Percentiles rank a stretch among this genome's conserved stretches.
Conservation (phyloP, 495 filamentous ascomycete genomes). For the Talaromyces adpressus region DNA sequence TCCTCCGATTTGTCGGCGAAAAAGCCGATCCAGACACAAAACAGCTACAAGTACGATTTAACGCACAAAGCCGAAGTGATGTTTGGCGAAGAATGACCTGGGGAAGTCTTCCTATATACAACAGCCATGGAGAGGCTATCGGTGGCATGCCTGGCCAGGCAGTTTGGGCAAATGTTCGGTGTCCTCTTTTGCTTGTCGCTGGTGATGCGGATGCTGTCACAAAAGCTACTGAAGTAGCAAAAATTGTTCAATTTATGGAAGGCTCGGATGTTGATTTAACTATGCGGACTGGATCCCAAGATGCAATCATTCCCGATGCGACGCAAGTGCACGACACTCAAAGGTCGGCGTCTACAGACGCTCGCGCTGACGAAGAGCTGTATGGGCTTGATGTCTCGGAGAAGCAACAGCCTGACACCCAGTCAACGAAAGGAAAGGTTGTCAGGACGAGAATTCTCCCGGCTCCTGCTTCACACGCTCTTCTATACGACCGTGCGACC, state of each 20-base stretch:
- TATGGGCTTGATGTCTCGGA: constrained; percentile 18
- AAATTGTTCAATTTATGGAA: constrained; percentile 56
- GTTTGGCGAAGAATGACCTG: constrained; percentile 82
- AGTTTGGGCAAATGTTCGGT: constrained; percentile 63
- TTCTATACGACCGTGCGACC: constrained; percentile 73
- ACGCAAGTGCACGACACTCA: constrained; percentile 27
- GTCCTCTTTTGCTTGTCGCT: constrained; percentile 71
- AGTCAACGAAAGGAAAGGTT: constrained; percentile 30
- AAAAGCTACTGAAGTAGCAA: constrained; percentile 59
- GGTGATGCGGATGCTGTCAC: constrained; percentile 73
- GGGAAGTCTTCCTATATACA: constrained; percentile 55
- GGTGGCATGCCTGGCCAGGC: constrained; percentile 63
- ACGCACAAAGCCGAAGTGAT: constrained; percentile 69
- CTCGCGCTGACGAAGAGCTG: constrained; percentile 19
- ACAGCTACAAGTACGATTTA: constrained; percentile 74
- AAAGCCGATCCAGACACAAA: constrained; percentile 68
- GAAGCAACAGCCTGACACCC: constrained; percentile 12
- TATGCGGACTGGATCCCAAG: constrained; percentile 28
- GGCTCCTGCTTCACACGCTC: constrained; percentile 70
- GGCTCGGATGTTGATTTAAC: constrained; percentile 14
- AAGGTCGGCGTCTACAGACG: constrained; percentile 8
- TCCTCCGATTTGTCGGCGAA: constrained; percentile 69
- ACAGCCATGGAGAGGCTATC: constrained; percentile 33
- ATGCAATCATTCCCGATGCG: constrained; percentile 38
- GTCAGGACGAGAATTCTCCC: constrained; percentile 70